Conservation (phyloP, 2,329 filamentous ascomycete species). For the Neodidymelliopsis sp. region DNA sequence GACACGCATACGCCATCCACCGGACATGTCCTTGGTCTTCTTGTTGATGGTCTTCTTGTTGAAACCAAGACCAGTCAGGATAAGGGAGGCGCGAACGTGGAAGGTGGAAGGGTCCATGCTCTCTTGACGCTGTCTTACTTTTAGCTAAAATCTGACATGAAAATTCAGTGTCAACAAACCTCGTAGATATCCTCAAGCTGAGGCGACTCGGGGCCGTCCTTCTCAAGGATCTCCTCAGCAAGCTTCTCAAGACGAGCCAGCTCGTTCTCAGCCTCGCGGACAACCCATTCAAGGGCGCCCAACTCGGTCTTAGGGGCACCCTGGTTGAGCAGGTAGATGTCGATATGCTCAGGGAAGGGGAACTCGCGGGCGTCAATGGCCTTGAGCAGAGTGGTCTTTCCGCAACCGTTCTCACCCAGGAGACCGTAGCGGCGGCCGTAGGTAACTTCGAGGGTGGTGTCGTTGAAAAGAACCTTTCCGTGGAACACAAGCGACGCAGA, state of each 20-base stretch:
- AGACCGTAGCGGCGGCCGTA: constrained; percentile 93
- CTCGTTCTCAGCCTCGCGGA: constrained; percentile 91
- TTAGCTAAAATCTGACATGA: constrained; percentile 3
- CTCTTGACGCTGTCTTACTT: constrained; percentile 80
- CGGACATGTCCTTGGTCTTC: constrained; percentile 99
- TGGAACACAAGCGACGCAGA: constrained; percentile 96
- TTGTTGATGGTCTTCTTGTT: constrained; percentile 98
- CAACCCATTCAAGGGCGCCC: constrained; percentile 96
- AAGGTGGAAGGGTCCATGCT: constrained; percentile 99
- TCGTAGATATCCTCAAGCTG: constrained; percentile 95
- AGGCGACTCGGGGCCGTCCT: constrained; percentile 89
- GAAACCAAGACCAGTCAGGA: constrained; percentile 98
- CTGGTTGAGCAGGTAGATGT: constrained; percentile 98
- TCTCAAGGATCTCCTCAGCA: constrained; percentile 89
- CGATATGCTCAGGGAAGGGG: constrained; percentile 93
- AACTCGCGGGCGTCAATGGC: constrained; percentile 92
- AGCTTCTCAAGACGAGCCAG: constrained; percentile 87
- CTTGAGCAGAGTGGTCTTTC: constrained; percentile 98
- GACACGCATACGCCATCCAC: constrained; percentile 99
- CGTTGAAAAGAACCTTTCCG: constrained; percentile 93
- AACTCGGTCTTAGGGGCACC: constrained; percentile 88
- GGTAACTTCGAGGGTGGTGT: constrained; percentile 91
- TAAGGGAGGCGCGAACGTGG: constrained; percentile 91
- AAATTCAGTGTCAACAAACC: constrained; percentile 61
- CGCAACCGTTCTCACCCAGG: constrained; percentile 98